These are phyloP conservation scores for Stemphylium vesicarium DNA, from an alignment of 2,329 filamentous ascomycete species.

Conservation along the genomic window DNA sequence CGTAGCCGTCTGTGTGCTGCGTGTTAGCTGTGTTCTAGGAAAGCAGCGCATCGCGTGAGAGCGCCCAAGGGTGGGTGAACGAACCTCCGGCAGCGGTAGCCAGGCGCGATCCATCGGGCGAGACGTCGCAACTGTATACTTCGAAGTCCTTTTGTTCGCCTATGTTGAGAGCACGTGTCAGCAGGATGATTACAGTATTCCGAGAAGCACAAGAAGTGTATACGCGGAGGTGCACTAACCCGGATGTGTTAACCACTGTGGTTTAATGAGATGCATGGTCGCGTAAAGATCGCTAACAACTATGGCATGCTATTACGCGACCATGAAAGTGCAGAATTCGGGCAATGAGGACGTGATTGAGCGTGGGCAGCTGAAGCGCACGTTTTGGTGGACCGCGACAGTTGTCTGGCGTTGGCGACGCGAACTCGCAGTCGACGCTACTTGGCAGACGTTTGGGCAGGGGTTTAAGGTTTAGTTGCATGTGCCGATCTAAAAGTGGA, in stretches of 20 bases:
- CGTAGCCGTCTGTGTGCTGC: slow-evolving; percentile 76
- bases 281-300: slow-evolving; percentile 23
- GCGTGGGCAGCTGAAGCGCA: slow-evolving; percentile 25
- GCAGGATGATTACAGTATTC: slow-evolving; percentile 1
- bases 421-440: slow-evolving; percentile 35
- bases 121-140: slow-evolving; percentile 97
- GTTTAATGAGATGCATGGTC: slow-evolving; percentile 76
- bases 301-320: slow-evolving; percentile 36
- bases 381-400: slow-evolving; percentile 34
- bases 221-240: slow-evolving; percentile 59
- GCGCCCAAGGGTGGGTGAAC: slow-evolving; percentile 39
- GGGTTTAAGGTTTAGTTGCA: slow-evolving; percentile 44
- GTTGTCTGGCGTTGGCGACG: slow-evolving; percentile 40
- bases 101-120: slow-evolving; percentile 87
- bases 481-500: slow-evolving; percentile 34
- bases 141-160: slow-evolving; percentile 98
- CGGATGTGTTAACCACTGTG: slow-evolving; percentile 93
- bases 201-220: slow-evolving; percentile 2
- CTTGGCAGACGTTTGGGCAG: slow-evolving; percentile 36
- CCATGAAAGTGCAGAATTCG: slow-evolving; percentile 21
- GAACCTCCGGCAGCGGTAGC: slow-evolving; percentile 92
- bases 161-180: slow-evolving; percentile 47
- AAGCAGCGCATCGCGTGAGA: slow-evolving; percentile 27
- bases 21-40: slow-evolving; percentile 23
- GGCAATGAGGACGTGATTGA: slow-evolving; percentile 10